Percentiles rank a stretch among this genome's conserved stretches.
phyloP scores from a whole-genome alignment of 305 asterid species.

The Plantago coronopus region DNA sequence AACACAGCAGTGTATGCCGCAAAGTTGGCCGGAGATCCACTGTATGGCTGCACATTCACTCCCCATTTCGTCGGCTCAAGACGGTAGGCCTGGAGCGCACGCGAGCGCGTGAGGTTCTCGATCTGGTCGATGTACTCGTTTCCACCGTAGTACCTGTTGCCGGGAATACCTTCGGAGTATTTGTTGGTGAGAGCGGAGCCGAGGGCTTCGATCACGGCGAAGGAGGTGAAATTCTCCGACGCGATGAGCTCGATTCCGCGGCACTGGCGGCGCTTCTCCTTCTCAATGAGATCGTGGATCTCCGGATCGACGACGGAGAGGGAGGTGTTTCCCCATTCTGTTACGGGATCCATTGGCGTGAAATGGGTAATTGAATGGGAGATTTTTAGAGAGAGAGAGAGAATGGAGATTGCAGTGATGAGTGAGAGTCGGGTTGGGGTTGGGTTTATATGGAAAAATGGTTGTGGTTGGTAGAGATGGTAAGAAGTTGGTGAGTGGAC shows the following conservation, averaged over 20 bases:
- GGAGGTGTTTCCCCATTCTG: constrained; percentile 68
- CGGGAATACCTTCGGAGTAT: constrained; percentile 80
- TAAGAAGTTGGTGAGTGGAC: no score
- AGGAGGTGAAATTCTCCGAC: constrained; percentile 79
- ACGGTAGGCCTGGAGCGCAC: constrained; percentile 65
- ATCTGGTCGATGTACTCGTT: constrained; percentile 80
- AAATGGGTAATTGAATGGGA: no score
- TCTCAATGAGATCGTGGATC: constrained; percentile 59
- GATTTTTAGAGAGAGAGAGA: neutral
- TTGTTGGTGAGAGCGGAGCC: constrained; percentile 85
- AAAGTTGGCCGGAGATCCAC: constrained; percentile 76
- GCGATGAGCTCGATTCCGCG: constrained; percentile 83
- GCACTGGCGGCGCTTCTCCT: constrained; percentile 76
- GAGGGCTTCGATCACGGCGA: constrained; percentile 79
- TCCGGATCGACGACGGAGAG: constrained; percentile 58
- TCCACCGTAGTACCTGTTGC: constrained; percentile 78
- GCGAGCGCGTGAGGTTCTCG: constrained; percentile 60
- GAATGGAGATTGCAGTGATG: neutral
- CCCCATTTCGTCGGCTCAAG: constrained; percentile 72
- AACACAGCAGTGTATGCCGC: constrained; percentile 71
- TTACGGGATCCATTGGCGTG: constrained; percentile 5
- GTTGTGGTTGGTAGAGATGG: no score
- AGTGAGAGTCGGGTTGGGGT: no score
- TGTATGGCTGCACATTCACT: constrained; percentile 80
- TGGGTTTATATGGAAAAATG: no score